Base-by-base conservation (phyloP, 805 yeast genomes). In the Blastobotrys chiropterorum region DNA sequence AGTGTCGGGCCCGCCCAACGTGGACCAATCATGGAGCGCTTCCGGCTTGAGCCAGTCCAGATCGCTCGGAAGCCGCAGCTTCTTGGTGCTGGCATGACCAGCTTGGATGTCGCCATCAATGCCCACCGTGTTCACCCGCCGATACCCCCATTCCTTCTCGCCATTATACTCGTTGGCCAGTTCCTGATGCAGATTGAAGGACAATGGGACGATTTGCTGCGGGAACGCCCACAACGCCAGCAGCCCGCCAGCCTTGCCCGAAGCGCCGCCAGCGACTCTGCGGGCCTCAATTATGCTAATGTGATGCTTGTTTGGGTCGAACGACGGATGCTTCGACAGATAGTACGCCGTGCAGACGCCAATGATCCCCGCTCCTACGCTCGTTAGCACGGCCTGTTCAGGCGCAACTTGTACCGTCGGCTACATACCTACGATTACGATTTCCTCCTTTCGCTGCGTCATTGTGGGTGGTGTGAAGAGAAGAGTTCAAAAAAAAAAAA, bases 211-310 rank as follows among this genome's bases (percentile, higher is more conserved):
- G 48, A 92, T 81, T 67, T 88, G 96, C 60, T 85, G 90, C 0
- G 99, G 99, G 68, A 94, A 94, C 0, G 98, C 98, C 95, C 97
- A 90, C 19, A 86, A 77, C 1, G 98, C 97, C 48, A 92, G 70
- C 47, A 92, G 74, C 0, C 99, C 99, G 44, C 98, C 99, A 4
- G 99, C 98, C 62, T 92, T 94, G 51, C 99, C 99, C 42, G 89
- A 80, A 16, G 99, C 98, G 46, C 97, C 98, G 49, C 97, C 95
- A 0, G 98, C 99, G 3, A 95, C 95, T 61, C 96, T 75, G 56
- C 87, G 88, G 49, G 92, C 82, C 67, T 92, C 99, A 13, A 94
- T 65, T 16, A 92, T 78, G 4, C 96, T 86, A 57, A 92, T 86
- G 62, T 87, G 90, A 64, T 87, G 82, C 52, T 80, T 83, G 31